A percentile compares a stretch with the other conserved stretches of the same genome.
These are phyloP conservation scores for Meira nashicola DNA, from an alignment of 1,284 basidiomycete genomes.

Conservation along the genomic window DNA sequence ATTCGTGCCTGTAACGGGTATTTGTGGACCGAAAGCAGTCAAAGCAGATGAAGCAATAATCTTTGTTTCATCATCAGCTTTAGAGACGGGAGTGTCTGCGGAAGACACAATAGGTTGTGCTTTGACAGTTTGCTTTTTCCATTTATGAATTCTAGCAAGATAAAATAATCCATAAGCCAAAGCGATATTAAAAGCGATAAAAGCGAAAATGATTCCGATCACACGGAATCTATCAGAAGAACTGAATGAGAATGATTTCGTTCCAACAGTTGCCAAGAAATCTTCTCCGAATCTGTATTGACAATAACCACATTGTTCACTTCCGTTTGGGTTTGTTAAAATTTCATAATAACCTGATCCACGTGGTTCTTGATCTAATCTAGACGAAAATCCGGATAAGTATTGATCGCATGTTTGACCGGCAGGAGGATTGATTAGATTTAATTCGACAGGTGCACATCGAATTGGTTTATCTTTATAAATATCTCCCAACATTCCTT, in stretches of 20 bases:
- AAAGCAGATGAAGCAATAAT: too few relatives aligned
- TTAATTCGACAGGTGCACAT: constrained; percentile 66
- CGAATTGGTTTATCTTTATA: constrained; percentile 67
- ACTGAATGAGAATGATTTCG: constrained; percentile 18
- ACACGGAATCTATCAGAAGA: constrained; percentile 30
- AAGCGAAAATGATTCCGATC: constrained; percentile 60
- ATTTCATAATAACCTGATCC: too few relatives aligned
- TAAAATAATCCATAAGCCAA: constrained; percentile 36
- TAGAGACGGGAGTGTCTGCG: too few relatives aligned
- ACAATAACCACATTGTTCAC: constrained; percentile 56
- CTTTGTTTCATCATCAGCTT: too few relatives aligned
- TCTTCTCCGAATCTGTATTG: constrained; percentile 61
- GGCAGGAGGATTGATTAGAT: constrained; percentile 63
- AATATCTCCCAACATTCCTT: constrained; percentile 67
- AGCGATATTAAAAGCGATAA: constrained; percentile 61
- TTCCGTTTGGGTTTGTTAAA: not conserved
- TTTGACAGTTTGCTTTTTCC: constrained; percentile 1
- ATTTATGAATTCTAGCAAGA: constrained; percentile 1
- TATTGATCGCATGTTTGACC: constrained; percentile 69
- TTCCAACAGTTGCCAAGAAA: constrained; percentile 47
- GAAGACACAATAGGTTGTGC: not conserved
- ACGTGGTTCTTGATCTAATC: not conserved
- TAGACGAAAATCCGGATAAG: constrained; percentile 51
- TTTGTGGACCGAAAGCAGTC: too few relatives aligned
- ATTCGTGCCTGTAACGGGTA: too few relatives aligned